Evolutionary conservation across 2,329 filamentous ascomycete genomes (phyloP), one percentile per base, ranked within the genome.

Genomic region (Monilinia laxa): DNA sequence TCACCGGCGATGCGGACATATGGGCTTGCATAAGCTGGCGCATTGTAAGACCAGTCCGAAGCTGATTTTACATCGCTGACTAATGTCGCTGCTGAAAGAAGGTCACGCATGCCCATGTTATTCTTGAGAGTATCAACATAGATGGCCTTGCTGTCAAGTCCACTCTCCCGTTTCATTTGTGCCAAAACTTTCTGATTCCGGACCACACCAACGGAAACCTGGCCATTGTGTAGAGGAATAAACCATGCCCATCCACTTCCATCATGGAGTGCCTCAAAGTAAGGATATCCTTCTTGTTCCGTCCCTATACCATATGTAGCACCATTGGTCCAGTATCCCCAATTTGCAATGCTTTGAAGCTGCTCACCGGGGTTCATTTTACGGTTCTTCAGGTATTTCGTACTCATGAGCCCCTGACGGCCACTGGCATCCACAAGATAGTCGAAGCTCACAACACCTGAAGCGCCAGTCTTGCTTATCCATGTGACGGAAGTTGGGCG

Each of bases 11-110:
- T 71, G n/a, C 77, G 75, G 9, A 72, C 51, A 64, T 80, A 64
- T 0, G 78, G 76, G n/a, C 73, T 63, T 0, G 80, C 78, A 68
- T 84, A 84, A 0, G 71, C 66, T 0, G 78, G 76, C 4, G 82
- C 78, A 53, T 74, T 80, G 70, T 83, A 83, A 0, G 81, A 83
- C 74, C 31, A 62, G 12, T 62, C 47, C 7, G 28, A 62, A 11
- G 47, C 58, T 1, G 42, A 51, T 10, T 51, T 51, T 10, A 51
- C 18, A 10, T 62, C 58, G 12, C 11, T 35, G n/a, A 51, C 25
- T 18, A 62, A 42, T 42, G 40, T 42, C 12, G 40, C 40, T 16
- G 40, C 40, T 42, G 40, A 42, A 42, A 42, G 40, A 14, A 42
- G 40, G 40, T 42, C 40, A 42, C 40, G 12, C 40, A 42, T 42